phyloP scores from a whole-genome alignment of 176 grass and related monocot species.

The Carex littledalei region DNA sequence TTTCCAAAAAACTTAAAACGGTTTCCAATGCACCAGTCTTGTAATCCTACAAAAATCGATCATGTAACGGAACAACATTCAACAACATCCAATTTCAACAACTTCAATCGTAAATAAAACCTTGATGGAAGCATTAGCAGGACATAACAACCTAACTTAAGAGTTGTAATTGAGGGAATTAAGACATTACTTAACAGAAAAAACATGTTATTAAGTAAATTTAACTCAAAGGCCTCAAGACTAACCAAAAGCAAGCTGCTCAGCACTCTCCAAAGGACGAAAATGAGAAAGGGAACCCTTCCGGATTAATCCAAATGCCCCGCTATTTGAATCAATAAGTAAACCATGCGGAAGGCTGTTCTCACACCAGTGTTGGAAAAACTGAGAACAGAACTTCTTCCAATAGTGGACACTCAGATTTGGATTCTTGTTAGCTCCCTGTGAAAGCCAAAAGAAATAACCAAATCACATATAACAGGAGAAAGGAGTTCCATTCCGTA shows the following conservation, averaged over 20 bases:
- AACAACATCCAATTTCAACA: not conserved
- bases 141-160: not conserved
- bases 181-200: not conserved
- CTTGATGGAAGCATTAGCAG: not conserved
- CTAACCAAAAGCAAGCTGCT: constrained; percentile 76
- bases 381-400: constrained; percentile 73
- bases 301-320: constrained; percentile 82
- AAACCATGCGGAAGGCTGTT: constrained; percentile 68
- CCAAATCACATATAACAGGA: constrained; percentile 17
- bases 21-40: constrained; percentile 1
- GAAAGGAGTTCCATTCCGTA: not conserved
- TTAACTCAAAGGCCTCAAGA: constrained; percentile 11
- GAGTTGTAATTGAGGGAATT: not conserved
- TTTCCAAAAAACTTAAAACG: not conserved
- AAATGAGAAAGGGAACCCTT: constrained; percentile 83
- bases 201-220: constrained; percentile 11
- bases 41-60: not conserved
- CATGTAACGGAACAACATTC: not conserved
- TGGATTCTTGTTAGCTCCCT: constrained; percentile 56
- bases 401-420: constrained; percentile 63
- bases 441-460: constrained; percentile 23
- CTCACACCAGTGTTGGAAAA: constrained; percentile 67
- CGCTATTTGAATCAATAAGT: constrained; percentile 63
- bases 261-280: constrained; percentile 64
- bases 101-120: not conserved